Base-by-base conservation (phyloP, 1,284 basidiomycete genomes). In the Sporisorium scitamineum region DNA sequence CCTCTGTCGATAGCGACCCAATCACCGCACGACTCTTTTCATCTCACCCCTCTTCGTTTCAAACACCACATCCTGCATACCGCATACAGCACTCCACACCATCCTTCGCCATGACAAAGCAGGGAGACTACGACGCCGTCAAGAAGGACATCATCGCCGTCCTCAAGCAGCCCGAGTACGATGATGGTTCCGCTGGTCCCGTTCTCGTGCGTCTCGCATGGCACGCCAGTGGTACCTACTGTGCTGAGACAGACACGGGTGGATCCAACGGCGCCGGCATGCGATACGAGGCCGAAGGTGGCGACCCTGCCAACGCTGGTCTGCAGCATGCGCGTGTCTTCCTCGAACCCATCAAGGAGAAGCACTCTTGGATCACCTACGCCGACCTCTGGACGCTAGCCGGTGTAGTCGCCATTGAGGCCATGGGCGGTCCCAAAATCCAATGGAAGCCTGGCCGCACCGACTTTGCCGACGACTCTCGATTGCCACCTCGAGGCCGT, bases 331-430 rank as follows among this genome's bases (percentile, higher is more conserved):
- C 88, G 14, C 88, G 88, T 73, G 84, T 86, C 34, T 88, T 88
- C 78, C 84, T 88, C 54, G 83, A 88, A 56, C 88, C 88, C 29
- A 86, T 89, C 66, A 86, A 88, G 80, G 77, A 84, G 48, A 87
- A 88, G 76, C 87, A 88, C 81, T 82, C 86, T 0, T 88, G 88
- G 88, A 88, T 89, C 70, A 86, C 88, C 13, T 87, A 88, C 75
- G 80, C 88, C 27, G 88, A 88, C 77, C 82, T 79, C 31, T 84
- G 82, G 80, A 82, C 82, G 31, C 82, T 88, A 8, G 88, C 87
- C 1, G 88, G 88, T 54, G 86, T 87, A 9, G 86, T 86, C 1
- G 88, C 88, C n/a, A 85, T 88, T 62, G 86, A 88, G 81, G 86
- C 86, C 24, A 87, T 88, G 86, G 87, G 87, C 29, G 88, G 88